Base-by-base conservation (phyloP, 495 filamentous ascomycete genomes). In the Aspergillus carlsbadensis region DNA sequence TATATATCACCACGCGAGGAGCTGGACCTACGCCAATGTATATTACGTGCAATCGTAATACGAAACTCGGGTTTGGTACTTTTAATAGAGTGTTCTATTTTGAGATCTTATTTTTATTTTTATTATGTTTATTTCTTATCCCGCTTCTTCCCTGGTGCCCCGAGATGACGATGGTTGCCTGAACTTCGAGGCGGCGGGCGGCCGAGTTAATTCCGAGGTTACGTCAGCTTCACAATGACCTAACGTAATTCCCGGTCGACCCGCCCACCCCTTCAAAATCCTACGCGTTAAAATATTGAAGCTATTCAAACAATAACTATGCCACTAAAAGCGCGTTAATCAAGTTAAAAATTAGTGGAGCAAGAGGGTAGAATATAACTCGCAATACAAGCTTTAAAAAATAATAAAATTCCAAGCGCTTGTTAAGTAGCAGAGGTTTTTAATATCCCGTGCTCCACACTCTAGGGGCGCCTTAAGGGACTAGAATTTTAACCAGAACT, bases 321-420 rank as follows among this genome's bases (percentile, higher is more conserved):
- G 51, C 50, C 57, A 49, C 57, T 26, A 59, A 54, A 54, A 42
- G 15, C 14, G 18, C 37, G 21, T 54, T 15, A 34, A 54, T 39
- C 36, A n/a, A 13, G 8, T 35, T 18, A 54, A 59, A 48, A 54
- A 15, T 49, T 37, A 18, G 44, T 43, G 3, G 51, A 59, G 31
- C 54, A 57, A 53, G 58, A 61, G 48, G 54, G 53, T 1, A 61
- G 53, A 29, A n/a, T n/a, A n/a, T n/a, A n/a, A n/a, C n/a, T n/a
- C n/a, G n/a, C n/a, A n/a, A n/a, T n/a, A n/a, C n/a, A 31, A 14
- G 43, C 52, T 15, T 39, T 56, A 21, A 39, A 60, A 31, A 56
- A 60, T 14, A 0, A 36, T 6, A 20, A 51, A 46, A 52, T 60
- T 6, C 15, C 7, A 10, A n/a, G 6, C 46, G 35, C 46, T 45